Percentiles rank a stretch among this genome's conserved stretches.
Evolutionary conservation across 2,329 filamentous ascomycete genomes (phyloP).

Genomic region (Coniochaeta hoffmannii): DNA sequence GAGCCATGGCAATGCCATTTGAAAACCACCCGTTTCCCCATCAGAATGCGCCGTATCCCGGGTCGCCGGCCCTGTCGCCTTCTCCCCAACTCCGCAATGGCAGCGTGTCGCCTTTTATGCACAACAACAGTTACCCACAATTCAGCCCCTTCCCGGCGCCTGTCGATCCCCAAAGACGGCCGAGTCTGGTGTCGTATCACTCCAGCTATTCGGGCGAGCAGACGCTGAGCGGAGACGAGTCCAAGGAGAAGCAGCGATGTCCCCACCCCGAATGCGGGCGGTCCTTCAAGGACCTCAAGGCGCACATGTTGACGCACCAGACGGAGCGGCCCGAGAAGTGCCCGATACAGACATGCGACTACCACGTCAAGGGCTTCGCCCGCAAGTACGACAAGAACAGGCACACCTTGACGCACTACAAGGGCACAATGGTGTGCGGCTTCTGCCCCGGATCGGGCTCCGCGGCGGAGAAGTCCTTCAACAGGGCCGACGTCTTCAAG

Average conservation of each 20-base stretch:
- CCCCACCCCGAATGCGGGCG: constrained; percentile 78
- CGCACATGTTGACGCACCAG: constrained; percentile 91
- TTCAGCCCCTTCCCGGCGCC: constrained; percentile 49
- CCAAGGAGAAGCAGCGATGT: constrained; percentile 65
- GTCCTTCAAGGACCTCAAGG: constrained; percentile 84
- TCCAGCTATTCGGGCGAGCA: constrained; percentile 54
- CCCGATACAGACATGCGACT: constrained; percentile 85
- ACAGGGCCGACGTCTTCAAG: constrained; percentile 94
- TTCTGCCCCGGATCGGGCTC: constrained; percentile 89
- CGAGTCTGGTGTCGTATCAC: constrained; percentile 63
- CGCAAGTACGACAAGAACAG: constrained; percentile 96
- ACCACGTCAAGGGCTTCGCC: constrained; percentile 86
- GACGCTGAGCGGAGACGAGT: constrained; percentile 55
- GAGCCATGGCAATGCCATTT: constrained; percentile 37
- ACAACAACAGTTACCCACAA: constrained; percentile 32
- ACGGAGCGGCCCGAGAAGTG: constrained; percentile 90
- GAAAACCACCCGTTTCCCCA: constrained; percentile 43
- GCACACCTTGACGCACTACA: constrained; percentile 91
- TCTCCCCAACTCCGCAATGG: constrained; percentile 45
- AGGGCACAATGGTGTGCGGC: constrained; percentile 93
- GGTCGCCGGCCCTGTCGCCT: constrained; percentile 58
- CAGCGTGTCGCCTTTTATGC: constrained; percentile 61
- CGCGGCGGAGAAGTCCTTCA: constrained; percentile 88
- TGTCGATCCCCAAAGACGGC: constrained; percentile 46
- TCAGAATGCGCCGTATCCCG: constrained; percentile 37